phyloP scores from a whole-genome alignment of 495 filamentous ascomycete species.

The Tuber borchii region DNA sequence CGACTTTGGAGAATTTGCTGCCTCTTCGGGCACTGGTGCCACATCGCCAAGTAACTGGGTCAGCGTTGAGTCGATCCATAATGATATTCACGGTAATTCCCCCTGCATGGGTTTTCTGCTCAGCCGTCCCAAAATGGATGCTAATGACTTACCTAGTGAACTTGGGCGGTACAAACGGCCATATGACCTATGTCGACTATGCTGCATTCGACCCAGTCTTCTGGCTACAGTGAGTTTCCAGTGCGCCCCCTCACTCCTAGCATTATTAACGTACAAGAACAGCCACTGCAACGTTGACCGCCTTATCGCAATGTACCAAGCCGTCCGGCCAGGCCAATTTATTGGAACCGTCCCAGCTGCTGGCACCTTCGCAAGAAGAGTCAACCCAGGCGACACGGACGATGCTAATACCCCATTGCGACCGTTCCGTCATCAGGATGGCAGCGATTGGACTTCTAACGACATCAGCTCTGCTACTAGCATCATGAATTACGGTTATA shows the following conservation, averaged over 20 bases:
- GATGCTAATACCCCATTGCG: constrained; percentile 38
- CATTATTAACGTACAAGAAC: constrained; percentile 16
- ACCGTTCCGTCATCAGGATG: constrained; percentile 39
- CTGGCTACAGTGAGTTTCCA: constrained; percentile 51
- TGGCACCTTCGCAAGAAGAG: constrained; percentile 21
- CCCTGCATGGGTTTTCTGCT: neutral
- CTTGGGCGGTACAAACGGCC: constrained; percentile 26
- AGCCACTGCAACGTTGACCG: constrained; percentile 58
- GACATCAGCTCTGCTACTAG: constrained; percentile 30
- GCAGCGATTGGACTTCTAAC: constrained; percentile 35
- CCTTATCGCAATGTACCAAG: constrained; percentile 66
- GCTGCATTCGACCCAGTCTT: constrained; percentile 71
- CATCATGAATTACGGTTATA: constrained; percentile 38
- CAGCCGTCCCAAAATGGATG: neutral
- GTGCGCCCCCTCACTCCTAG: neutral
- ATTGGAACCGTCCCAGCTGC: constrained; percentile 46
- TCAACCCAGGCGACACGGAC: constrained; percentile 18
- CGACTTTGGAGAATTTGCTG: constrained; percentile 33
- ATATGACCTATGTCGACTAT: constrained; percentile 53
- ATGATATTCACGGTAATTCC: constrained; percentile 25
- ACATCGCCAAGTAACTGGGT: constrained; percentile 23
- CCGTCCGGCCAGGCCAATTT: constrained; percentile 54
- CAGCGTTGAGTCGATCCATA: constrained; percentile 35
- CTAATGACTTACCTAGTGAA: constrained; percentile 17
- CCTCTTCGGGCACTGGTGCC: constrained; percentile 16